Conservation (phyloP, 129 eudicot species). For the Cynara cardunculus region DNA sequence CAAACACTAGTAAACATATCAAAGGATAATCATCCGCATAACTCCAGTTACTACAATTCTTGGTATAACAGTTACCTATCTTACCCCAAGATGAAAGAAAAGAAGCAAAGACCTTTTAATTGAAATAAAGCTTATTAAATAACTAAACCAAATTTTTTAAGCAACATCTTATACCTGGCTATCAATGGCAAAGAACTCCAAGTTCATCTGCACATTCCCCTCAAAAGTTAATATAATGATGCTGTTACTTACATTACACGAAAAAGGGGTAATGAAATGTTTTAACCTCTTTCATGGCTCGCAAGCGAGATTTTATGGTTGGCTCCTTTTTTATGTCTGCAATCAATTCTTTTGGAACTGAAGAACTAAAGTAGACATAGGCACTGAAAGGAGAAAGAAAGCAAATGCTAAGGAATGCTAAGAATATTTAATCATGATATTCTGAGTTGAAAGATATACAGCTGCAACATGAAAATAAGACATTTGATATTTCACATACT, state of each 20-base stretch:
- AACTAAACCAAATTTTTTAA: constrained; percentile 3
- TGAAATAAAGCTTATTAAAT: background rate
- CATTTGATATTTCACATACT: constrained; percentile 50
- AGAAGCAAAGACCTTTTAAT: background rate
- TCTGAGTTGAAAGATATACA: background rate
- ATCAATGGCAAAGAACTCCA: constrained; percentile 92
- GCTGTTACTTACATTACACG: constrained; percentile 1
- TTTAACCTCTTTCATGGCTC: constrained; percentile 84
- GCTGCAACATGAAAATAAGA: background rate
- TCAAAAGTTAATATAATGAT: constrained; percentile 17
- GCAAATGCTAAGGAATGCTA: background rate
- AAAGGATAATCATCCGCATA: background rate
- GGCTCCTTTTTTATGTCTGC: constrained; percentile 62
- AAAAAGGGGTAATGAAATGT: background rate
- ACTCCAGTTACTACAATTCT: background rate
- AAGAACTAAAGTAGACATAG: constrained; percentile 82
- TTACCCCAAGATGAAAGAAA: background rate
- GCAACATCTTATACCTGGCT: constrained; percentile 64
- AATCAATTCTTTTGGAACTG: constrained; percentile 60
- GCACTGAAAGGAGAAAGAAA: constrained; percentile 53
- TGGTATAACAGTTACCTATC: background rate
- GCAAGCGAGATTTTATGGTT: constrained; percentile 64
- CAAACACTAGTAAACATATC: too few species aligned
- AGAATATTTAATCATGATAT: background rate
- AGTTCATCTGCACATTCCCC: constrained; percentile 75